phyloP scores from a whole-genome alignment of 805 yeast species.

The Saturnispora saitoi region DNA sequence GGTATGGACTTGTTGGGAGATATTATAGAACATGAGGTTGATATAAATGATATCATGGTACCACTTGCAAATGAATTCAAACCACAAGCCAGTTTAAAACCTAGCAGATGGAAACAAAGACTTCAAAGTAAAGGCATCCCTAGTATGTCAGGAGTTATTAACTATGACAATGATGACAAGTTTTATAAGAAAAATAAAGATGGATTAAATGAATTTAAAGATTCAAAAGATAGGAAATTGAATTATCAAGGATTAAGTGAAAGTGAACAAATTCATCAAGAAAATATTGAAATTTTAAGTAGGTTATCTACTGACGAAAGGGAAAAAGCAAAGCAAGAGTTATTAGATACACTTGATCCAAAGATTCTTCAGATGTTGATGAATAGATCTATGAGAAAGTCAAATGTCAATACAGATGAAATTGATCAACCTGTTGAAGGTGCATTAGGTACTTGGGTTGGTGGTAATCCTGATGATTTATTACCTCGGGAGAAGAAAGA shows the following conservation, averaged over 20 bases:
- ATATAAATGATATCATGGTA: constrained; percentile 26
- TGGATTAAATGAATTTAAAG: constrained; percentile 13
- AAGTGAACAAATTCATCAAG: constrained; percentile 67
- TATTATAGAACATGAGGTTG: constrained; percentile 52
- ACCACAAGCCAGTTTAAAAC: constrained; percentile 14
- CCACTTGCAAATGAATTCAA: constrained; percentile 9
- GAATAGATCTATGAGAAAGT: constrained; percentile 45
- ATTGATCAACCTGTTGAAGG: constrained; percentile 21
- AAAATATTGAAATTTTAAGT: constrained; percentile 55
- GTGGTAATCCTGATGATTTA: constrained; percentile 26
- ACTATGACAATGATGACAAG: background rate
- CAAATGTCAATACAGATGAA: constrained; percentile 17
- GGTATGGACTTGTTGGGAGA: constrained; percentile 65
- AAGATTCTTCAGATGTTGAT: constrained; percentile 50
- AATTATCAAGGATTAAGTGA: constrained; percentile 37
- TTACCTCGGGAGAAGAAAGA: constrained; percentile 11
- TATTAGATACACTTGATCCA: constrained; percentile 62
- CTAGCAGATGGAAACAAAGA: constrained; percentile 44
- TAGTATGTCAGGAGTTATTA: constrained; percentile 21
- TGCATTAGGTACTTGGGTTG: constrained; percentile 30
- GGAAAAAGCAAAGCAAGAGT: constrained; percentile 53
- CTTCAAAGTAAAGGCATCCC: constrained; percentile 29
- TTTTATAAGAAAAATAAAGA: constrained; percentile 8
- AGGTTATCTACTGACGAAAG: constrained; percentile 62
- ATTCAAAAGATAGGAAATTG: constrained; percentile 11